These are phyloP conservation scores for Bigelowiella natans DNA, from an alignment of 78 protist genomes.

Conservation along the genomic window DNA sequence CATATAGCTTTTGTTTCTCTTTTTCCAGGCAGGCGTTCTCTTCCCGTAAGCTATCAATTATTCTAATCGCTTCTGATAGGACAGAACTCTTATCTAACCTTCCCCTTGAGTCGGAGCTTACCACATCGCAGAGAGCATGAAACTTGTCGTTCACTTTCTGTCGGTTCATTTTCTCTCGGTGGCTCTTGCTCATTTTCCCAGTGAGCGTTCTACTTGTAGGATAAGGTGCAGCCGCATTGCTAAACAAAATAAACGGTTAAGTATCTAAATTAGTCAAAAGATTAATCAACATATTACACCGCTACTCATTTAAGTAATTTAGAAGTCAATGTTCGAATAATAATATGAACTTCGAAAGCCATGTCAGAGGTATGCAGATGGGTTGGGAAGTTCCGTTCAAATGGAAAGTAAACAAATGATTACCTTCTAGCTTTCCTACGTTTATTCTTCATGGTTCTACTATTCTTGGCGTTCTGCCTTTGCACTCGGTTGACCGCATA, in stretches of 20 bases:
- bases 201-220: not conserved
- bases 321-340: no score
- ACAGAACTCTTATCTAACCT: not conserved
- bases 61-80: not conserved
- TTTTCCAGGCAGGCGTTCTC: not conserved
- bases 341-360: no score
- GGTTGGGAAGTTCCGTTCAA: no score
- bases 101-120: not conserved
- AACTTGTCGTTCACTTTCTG: not conserved
- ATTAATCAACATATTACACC: no score
- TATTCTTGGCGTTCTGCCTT: no score
- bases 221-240: not conserved
- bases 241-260: no score
- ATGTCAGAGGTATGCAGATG: no score
- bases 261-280: no score
- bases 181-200: not conserved
- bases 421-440: no score
- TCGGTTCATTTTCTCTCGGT: not conserved
- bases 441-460: no score
- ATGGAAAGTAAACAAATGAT: no score
- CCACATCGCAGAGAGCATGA: not conserved
- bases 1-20: not conserved
- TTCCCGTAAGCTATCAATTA: not conserved
- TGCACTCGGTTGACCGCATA: not conserved
- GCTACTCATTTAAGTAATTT: no score